These are phyloP conservation scores for Biscogniauxia mediterranea DNA, from an alignment of 2,329 filamentous ascomycete species.

Conservation along the genomic window DNA sequence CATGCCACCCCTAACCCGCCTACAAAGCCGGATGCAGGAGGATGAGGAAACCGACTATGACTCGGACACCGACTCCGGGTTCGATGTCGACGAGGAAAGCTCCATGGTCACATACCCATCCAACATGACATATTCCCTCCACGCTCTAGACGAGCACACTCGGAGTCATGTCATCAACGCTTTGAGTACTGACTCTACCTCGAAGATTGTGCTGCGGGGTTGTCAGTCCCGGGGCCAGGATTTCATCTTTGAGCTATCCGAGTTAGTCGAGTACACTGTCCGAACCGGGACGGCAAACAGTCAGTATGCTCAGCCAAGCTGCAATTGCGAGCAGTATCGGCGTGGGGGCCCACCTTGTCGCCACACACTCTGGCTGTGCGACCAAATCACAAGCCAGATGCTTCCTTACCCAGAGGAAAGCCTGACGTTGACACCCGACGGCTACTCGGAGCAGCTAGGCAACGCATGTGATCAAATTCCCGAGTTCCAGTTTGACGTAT, in stretches of 20 bases:
- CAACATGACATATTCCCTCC: conserved; percentile 36
- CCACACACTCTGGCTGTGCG: conserved; percentile 55
- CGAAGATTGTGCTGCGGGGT: conserved; percentile 48
- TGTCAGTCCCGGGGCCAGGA: conserved; percentile 48
- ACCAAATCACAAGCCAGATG: conserved; percentile 49
- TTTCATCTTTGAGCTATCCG: conserved; percentile 56
- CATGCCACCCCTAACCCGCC: conserved; percentile 37
- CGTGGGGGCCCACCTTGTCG: conserved; percentile 41
- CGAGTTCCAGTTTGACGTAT: conserved; percentile 49
- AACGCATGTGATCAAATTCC: conserved; percentile 50
- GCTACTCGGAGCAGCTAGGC: conserved; percentile 46
- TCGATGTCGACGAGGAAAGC: conserved; percentile 35
- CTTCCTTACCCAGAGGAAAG: conserved; percentile 40
- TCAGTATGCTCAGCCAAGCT: conserved; percentile 41
- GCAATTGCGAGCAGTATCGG: conserved; percentile 41
- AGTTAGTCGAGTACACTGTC: conserved; percentile 51
- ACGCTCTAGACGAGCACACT: conserved; percentile 32
- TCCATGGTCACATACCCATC: conserved; percentile 36
- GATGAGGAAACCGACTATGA: conserved; percentile 21
- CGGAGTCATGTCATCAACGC: conserved; percentile 42
- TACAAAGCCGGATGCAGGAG: conserved; percentile 30
- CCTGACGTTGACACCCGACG: conserved; percentile 42
- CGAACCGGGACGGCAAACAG: conserved; percentile 44
- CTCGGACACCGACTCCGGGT: conserved; percentile 29
- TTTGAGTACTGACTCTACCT: conserved; percentile 43